Evolutionary conservation across 805 yeast species (phyloP), one percentile per base, ranked within the genome.

Genomic region (Yamadazyma nakazawae): DNA sequence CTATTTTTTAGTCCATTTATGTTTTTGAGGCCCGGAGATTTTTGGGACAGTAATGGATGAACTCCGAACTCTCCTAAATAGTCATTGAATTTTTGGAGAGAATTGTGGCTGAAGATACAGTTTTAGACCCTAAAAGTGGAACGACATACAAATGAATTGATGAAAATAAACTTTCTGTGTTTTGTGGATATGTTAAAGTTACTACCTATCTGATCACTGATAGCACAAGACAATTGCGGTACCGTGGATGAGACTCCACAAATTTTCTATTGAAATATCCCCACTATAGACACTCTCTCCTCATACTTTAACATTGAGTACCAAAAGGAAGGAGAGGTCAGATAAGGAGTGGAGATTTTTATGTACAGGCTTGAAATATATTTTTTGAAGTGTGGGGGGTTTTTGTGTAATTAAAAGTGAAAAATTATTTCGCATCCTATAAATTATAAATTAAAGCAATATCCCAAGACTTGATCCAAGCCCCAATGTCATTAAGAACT

Each of bases 401-500:
- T 13, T 37, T 37, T 37, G 40, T 37, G 40, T 37, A 19, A 37
- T 28, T 28, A 5, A 28, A 28, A 28, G 32, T 9, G 32, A 28
- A 28, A 34, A 19, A 34, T 34, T 34, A 19, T 16, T 21, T 18
- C 40, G 30, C 40, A 24, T 8, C 13, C 40, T 37, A 38, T 38
- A 38, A 38, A 38, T 38, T 37, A 38, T 38, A 38, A 38, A 38
- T 38, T 26, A 17, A 13, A 26, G 32, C n/a, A 11, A 38, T 25
- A 25, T 38, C 34, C 41, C 30, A 37, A 19, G 10, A 11, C 12
- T 25, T 25, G 17, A 26, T 13, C 13, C 9, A 38, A 26, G 19
- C 16, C 25, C 25, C 26, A 31, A 71, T 72, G 76, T 68, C 76
- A 39, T 62, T 70, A 46, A 68, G 74, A 64, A 61, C 72, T 10